Evolutionary conservation across 768 basidiomycete species (phyloP).

Genomic region (Termitomyces sp.): DNA sequence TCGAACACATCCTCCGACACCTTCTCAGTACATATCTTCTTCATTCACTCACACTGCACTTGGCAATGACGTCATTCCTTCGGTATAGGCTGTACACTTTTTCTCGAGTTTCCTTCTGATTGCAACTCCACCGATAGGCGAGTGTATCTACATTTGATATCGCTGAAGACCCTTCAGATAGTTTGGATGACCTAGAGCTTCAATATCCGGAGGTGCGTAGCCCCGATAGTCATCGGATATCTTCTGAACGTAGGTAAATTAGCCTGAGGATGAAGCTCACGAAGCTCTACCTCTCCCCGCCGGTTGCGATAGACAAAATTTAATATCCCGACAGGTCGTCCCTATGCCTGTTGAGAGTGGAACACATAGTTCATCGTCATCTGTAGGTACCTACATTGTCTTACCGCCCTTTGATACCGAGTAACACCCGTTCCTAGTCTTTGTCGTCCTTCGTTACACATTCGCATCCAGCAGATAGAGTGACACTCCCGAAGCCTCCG

Average conservation of each 20-base stretch:
- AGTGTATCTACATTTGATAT: background rate
- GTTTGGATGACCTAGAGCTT: slow-evolving; percentile 7
- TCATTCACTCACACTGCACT: background rate
- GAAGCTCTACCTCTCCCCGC: background rate
- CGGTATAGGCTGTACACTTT: background rate
- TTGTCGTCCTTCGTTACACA: background rate
- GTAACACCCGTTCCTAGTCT: background rate
- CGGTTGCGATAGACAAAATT: background rate
- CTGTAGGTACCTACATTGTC: background rate
- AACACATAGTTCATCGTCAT: no score
- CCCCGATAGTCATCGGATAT: background rate
- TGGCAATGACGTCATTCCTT: background rate
- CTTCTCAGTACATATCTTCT: background rate
- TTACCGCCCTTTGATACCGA: background rate
- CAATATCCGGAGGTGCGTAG: slow-evolving; percentile 14
- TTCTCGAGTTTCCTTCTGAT: background rate
- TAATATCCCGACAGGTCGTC: no score
- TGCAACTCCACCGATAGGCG: background rate
- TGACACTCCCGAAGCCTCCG: no score
- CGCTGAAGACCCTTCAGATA: background rate
- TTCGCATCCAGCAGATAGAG: background rate
- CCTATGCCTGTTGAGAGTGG: background rate
- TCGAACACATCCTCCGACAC: background rate
- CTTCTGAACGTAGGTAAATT: background rate
- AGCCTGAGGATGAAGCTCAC: slow-evolving; percentile 1